Conservation (phyloP, 768 basidiomycete species). For the Postia placenta region DNA sequence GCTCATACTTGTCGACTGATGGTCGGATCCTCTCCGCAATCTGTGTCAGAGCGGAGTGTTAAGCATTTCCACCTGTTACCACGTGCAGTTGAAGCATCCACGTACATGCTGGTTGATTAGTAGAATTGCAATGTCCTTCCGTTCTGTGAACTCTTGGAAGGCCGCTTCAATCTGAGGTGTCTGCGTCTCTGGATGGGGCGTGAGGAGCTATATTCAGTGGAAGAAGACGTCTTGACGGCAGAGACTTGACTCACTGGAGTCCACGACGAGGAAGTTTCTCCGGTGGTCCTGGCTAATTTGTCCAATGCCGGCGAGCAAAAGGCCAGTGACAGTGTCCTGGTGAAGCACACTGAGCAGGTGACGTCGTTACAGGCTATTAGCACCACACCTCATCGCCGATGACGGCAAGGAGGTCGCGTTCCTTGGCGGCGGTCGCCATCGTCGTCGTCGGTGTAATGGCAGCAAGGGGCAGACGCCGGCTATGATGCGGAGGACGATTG, state of each 20-base stretch:
- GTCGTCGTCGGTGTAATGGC: slow-evolving; percentile 2
- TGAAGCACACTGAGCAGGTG: too few species aligned
- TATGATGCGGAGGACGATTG: neutral
- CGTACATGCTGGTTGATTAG: slow-evolving; percentile 97
- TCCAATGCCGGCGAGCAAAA: slow-evolving; percentile 91
- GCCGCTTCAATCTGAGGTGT: slow-evolving; percentile 84
- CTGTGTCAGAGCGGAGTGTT: too few species aligned
- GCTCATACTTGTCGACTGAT: slow-evolving; percentile 90
- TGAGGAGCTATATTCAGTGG: neutral
- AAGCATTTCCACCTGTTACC: too few species aligned
- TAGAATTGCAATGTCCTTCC: slow-evolving; percentile 92
- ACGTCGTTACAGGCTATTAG: neutral
- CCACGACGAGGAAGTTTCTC: slow-evolving; percentile 98
- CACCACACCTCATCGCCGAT: slow-evolving; percentile 90
- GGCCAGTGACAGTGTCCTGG: slow-evolving; percentile 95
- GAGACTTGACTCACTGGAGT: slow-evolving; percentile 62
- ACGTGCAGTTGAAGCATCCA: slow-evolving; percentile 3
- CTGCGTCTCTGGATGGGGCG: slow-evolving; percentile 73
- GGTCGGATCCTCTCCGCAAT: slow-evolving; percentile 96
- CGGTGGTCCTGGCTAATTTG: slow-evolving; percentile 86
- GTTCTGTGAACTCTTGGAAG: slow-evolving; percentile 92
- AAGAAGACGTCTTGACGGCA: neutral
- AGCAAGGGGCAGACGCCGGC: neutral
- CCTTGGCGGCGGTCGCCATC: slow-evolving; percentile 59
- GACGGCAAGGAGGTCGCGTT: slow-evolving; percentile 86